phyloP scores from a whole-genome alignment of 805 yeast genomes.

The Wickerhamomyces ciferrii region DNA sequence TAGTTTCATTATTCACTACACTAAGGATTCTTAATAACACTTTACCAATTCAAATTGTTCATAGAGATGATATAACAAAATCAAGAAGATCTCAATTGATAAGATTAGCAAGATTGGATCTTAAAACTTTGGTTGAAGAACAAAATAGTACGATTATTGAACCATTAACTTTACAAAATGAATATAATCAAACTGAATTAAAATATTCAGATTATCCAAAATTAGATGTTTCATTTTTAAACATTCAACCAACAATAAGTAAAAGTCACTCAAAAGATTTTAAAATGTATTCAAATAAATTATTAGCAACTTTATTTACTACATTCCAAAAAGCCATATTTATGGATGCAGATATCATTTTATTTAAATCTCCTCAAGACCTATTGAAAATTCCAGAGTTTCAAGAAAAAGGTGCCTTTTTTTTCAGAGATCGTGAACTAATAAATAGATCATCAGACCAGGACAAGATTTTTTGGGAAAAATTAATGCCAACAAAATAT shows the following conservation, averaged over 20 bases:
- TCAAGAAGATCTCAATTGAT: conserved; percentile 4
- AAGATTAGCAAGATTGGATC: conserved; percentile 8
- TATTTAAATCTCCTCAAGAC: conserved; percentile 31
- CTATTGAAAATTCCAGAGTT: conserved; percentile 30
- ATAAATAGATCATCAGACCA: conserved; percentile 2
- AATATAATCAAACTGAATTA: neutral
- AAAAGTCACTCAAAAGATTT: conserved; percentile 12
- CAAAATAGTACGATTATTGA: neutral
- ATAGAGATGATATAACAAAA: conserved; percentile 19
- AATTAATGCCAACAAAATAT: conserved; percentile 4
- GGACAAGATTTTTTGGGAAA: conserved; percentile 1
- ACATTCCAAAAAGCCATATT: conserved; percentile 45
- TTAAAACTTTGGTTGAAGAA: neutral
- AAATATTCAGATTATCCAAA: conserved; percentile 6
- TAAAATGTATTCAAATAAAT: conserved; percentile 35
- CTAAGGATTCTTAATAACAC: conserved; percentile 22
- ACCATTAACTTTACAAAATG: neutral
- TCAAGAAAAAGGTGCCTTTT: conserved; percentile 30
- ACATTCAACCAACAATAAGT: conserved; percentile 7
- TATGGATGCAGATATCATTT: conserved; percentile 50
- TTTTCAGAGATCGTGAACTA: conserved; percentile 37
- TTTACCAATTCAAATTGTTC: conserved; percentile 27
- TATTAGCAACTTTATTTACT: conserved; percentile 49
- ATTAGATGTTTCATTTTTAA: conserved; percentile 24
- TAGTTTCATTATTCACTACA: conserved; percentile 18